Evolutionary conservation across 2,329 filamentous ascomycete species (phyloP).

Genomic region (Sporothrix pallida): DNA sequence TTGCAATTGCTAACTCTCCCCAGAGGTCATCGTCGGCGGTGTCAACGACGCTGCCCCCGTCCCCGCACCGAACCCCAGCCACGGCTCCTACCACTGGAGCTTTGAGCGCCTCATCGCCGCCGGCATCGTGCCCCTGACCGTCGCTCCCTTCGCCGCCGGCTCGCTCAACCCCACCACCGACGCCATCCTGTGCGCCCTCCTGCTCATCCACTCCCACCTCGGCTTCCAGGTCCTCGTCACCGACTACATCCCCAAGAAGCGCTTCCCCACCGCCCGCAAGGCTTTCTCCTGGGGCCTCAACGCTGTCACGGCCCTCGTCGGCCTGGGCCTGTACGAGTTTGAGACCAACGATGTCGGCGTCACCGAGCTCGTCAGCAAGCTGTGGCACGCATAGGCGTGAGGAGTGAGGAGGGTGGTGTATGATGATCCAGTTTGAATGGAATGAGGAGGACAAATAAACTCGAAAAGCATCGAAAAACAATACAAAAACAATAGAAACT

Average conservation of each 20-base stretch:
- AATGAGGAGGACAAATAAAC: slow-evolving; percentile 3
- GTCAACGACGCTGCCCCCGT: slow-evolving; percentile 87
- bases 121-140: slow-evolving; percentile 81
- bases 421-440: background rate
- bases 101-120: slow-evolving; percentile 87
- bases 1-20: background rate
- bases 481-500: slow-evolving; percentile 4
- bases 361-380: slow-evolving; percentile 83
- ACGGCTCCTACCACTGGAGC: slow-evolving; percentile 98
- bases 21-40: slow-evolving; percentile 42
- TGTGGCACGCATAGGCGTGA: slow-evolving; percentile 77
- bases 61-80: slow-evolving; percentile 72
- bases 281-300: slow-evolving; percentile 80
- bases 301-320: slow-evolving; percentile 76
- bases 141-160: slow-evolving; percentile 90
- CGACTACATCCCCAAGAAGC: slow-evolving; percentile 83
- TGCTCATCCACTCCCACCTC: slow-evolving; percentile 93
- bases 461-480: background rate
- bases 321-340: slow-evolving; percentile 93
- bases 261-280: slow-evolving; percentile 70
- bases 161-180: slow-evolving; percentile 89
- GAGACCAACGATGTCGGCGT: slow-evolving; percentile 98
- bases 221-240: slow-evolving; percentile 90
- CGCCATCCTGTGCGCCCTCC: slow-evolving; percentile 78
- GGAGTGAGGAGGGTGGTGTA: background rate